Percentiles rank a stretch among this genome's conserved stretches.
phyloP scores from a whole-genome alignment of 345 rosid species.

The Noccaea caerulescens region DNA sequence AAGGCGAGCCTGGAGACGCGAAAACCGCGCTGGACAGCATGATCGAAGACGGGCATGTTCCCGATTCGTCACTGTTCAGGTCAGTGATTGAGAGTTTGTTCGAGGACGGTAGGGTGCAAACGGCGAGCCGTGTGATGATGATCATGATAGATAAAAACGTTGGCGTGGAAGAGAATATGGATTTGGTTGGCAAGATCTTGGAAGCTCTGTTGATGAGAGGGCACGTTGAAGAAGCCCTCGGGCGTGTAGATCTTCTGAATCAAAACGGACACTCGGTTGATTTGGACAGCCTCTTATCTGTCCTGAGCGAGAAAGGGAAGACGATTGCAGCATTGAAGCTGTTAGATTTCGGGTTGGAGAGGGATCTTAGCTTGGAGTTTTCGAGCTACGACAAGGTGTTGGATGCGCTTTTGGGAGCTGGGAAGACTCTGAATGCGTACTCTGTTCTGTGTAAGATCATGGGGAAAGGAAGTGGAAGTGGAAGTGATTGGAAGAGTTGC shows the following conservation, averaged over 20 bases:
- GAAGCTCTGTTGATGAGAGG: constrained; percentile 91
- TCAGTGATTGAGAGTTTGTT: constrained; percentile 84
- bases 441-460: constrained; percentile 77
- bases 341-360: constrained; percentile 72
- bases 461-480: constrained; percentile 78
- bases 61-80: constrained; percentile 68
- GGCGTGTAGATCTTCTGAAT: constrained; percentile 75
- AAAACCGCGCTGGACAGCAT: constrained; percentile 83
- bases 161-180: constrained; percentile 77
- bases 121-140: constrained; percentile 91
- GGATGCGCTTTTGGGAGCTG: constrained; percentile 79
- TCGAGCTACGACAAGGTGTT: constrained; percentile 78
- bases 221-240: constrained; percentile 89
- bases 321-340: constrained; percentile 84
- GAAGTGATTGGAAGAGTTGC: constrained; percentile 67
- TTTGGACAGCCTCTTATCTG: constrained; percentile 63
- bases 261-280: constrained; percentile 56
- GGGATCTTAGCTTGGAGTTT: constrained; percentile 60
- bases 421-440: constrained; percentile 90
- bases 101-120: constrained; percentile 88
- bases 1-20: constrained; percentile 93
- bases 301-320: constrained; percentile 78
- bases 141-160: constrained; percentile 83
- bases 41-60: constrained; percentile 81
- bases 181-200: constrained; percentile 72